Conservation (phyloP, 2,329 filamentous ascomycete genomes). For the Aspergillus eucalypticola region DNA sequence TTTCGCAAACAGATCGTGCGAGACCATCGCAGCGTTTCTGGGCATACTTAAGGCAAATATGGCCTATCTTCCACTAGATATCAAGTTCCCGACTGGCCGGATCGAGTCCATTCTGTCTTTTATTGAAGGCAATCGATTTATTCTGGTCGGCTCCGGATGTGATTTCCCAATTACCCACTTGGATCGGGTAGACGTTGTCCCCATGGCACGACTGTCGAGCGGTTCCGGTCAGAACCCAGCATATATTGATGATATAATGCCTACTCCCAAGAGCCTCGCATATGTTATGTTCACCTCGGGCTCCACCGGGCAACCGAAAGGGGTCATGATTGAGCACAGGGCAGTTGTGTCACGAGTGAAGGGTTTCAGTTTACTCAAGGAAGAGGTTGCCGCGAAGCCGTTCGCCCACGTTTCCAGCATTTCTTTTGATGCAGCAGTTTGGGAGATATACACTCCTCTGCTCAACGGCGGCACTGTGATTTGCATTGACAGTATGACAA, state of each 20-base stretch:
- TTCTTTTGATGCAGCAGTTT: not conserved
- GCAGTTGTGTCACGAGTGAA: not conserved
- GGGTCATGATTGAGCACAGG: conserved; percentile 7
- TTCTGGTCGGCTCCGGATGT: not conserved
- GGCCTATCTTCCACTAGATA: conserved; percentile 9
- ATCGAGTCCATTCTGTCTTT: conserved; percentile 2
- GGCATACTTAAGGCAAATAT: conserved; percentile 5
- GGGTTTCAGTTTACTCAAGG: not conserved
- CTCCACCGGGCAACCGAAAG: conserved; percentile 5
- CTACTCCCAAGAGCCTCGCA: not conserved
- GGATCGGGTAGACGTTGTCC: not conserved
- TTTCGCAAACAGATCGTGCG: conserved; percentile 1
- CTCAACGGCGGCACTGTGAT: conserved; percentile 4
- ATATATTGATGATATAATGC: not conserved
- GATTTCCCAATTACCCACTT: not conserved
- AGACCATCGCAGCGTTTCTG: not conserved
- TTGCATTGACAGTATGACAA: not conserved
- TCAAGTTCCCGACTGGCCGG: not conserved
- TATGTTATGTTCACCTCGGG: conserved; percentile 8
- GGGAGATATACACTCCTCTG: not conserved
- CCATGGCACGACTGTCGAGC: not conserved
- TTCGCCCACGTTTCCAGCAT: not conserved
- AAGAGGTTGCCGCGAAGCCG: not conserved
- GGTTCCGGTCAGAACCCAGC: not conserved
- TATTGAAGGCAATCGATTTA: not conserved